These are phyloP conservation scores for Tetraselmis chui DNA, from an alignment of 139 green algal genomes.

Conservation along the genomic window DNA sequence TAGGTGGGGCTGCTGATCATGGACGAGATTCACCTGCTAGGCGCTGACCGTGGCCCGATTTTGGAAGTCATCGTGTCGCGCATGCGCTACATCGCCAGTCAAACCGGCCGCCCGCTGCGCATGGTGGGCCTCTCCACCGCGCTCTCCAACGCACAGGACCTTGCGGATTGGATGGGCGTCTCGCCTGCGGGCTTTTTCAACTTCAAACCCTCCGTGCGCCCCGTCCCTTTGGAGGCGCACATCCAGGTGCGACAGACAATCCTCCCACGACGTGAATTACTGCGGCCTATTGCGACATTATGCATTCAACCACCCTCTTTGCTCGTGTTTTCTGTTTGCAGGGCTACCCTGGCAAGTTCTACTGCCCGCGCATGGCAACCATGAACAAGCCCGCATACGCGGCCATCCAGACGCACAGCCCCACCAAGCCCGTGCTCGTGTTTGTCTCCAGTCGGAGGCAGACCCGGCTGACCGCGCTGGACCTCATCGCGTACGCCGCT, in stretches of 20 bases:
- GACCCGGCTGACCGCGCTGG: conserved; percentile 90
- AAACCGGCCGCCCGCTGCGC: conserved; percentile 57
- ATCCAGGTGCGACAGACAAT: conserved; percentile 65
- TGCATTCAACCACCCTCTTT: not conserved
- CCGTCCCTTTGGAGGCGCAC: conserved; percentile 91
- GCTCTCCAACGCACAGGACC: conserved; percentile 88
- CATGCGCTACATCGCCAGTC: conserved; percentile 80
- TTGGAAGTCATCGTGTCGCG: conserved; percentile 91
- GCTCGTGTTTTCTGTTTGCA: not conserved
- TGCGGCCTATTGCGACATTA: not conserved
- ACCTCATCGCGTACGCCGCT: conserved; percentile 89
- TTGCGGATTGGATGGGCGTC: conserved; percentile 92
- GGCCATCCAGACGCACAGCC: conserved; percentile 88
- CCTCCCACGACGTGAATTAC: not conserved
- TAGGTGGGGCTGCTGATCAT: conserved; percentile 90
- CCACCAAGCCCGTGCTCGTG: conserved; percentile 88
- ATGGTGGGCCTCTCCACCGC: conserved; percentile 94
- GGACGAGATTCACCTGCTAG: conserved; percentile 97
- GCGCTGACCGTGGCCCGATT: conserved; percentile 85
- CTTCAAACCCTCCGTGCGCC: conserved; percentile 91
- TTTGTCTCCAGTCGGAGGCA: conserved; percentile 85
- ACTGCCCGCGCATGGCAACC: conserved; percentile 92
- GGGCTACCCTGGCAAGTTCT: conserved; percentile 85
- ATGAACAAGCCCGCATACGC: conserved; percentile 98
- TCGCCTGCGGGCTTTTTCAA: conserved; percentile 82